Evolutionary conservation across 129 eudicot genomes (phyloP), one percentile per base, ranked within the genome.

Genomic region (Flaveria sonorensis): DNA sequence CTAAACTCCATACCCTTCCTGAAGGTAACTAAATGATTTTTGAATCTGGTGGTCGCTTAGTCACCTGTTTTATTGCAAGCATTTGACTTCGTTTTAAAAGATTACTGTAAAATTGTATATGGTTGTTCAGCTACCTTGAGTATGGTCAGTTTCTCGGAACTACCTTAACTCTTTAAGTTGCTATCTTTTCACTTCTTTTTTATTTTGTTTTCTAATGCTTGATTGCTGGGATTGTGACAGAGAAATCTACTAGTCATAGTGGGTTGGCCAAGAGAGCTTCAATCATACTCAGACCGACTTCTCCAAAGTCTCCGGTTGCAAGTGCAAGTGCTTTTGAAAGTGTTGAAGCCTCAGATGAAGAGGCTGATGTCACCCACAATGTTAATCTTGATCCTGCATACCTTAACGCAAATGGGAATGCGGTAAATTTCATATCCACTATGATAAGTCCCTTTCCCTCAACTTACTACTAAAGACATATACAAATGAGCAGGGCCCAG

Each of bases 291-390:
- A 83, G 96, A 81, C 96, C 96, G 7, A 86, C 87, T 64, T 87
- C 98, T 77, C 98, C 98, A 32, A 91, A 84, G 84, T 93, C 98
- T 73, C 98, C 98, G 7, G 91, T 79, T 66, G 91, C 91, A 63
- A 88, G 89, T 80, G 94, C 88, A 46, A 89, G 96, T 84, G 98
- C 97, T 50, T 91, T 89, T 69, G 93, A 85, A 85, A 91, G 97
- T 69, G 86, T 85, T 52, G 93, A 89, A 81, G 98, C 86, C 21
- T 90, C 96, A 19, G 94, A 90, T 83, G 98, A 92, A 19, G 98
- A 92, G 36, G 90, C 77, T 57, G 85, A 82, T 74, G 64, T 88
- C 71, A 79, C 77, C 0, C 93, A 88, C 71, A 81, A 55, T 83
- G 70, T 81, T 80, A 85, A 85, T 71, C 75, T 76, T 9, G 89